Percentiles rank a stretch among this genome's conserved stretches.
phyloP scores from a whole-genome alignment of 176 grass and related monocot genomes.

The Aegilops speltoides region DNA sequence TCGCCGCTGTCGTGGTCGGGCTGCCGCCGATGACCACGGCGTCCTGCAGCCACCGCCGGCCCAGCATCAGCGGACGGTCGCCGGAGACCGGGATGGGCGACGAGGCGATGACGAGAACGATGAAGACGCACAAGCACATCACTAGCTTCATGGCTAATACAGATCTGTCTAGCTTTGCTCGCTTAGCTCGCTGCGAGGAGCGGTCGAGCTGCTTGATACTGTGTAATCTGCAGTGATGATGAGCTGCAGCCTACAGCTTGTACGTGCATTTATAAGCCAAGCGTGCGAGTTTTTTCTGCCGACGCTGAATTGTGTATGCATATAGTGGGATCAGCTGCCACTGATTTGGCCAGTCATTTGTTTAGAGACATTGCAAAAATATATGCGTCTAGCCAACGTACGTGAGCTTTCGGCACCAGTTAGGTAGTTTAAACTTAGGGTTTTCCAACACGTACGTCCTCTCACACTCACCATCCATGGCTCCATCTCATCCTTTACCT shows the following conservation, averaged over 20 bases:
- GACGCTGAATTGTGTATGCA: neutral
- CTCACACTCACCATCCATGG: neutral
- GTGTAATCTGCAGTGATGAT: conserved; percentile 7
- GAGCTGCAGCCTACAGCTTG: neutral
- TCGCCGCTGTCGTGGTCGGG: neutral
- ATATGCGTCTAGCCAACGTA: neutral
- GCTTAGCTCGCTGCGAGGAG: neutral
- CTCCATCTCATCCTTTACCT: neutral
- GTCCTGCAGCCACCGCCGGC: conserved; percentile 34
- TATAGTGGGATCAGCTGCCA: neutral
- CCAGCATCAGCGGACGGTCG: neutral
- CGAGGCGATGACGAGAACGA: conserved; percentile 23
- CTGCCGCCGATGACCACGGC: neutral
- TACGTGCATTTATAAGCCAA: conserved; percentile 41
- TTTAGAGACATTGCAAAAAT: neutral
- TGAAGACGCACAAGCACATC: conserved; percentile 31
- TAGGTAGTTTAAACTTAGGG: neutral
- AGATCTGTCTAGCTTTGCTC: neutral
- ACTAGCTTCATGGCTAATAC: conserved; percentile 23
- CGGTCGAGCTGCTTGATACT: neutral
- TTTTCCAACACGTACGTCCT: neutral
- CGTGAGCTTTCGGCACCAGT: neutral
- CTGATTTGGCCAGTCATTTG: neutral
- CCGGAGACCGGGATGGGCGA: neutral
- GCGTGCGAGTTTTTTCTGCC: neutral